Evolutionary conservation across 805 yeast genomes (phyloP).

Genomic region (Candida takata): DNA sequence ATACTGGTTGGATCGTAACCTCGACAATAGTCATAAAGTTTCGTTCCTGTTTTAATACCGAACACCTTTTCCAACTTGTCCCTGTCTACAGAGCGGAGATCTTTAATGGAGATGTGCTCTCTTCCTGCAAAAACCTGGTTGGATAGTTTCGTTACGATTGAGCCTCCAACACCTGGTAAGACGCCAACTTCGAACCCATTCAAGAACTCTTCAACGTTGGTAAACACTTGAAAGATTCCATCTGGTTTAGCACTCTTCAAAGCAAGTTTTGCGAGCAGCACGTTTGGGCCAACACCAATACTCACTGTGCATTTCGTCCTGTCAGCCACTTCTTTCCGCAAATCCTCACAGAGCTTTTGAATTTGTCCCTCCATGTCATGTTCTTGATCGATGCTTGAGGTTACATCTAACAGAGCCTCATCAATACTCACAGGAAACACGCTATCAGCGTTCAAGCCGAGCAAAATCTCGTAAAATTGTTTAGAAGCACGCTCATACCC

Average conservation of each 20-base stretch:
- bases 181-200: conserved; percentile 25
- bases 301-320: conserved; percentile 64
- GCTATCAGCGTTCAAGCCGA: conserved; percentile 31
- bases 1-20: conserved; percentile 65
- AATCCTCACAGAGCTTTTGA: conserved; percentile 18
- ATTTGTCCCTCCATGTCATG: conserved; percentile 22
- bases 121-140: conserved; percentile 21
- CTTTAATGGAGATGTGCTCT: conserved; percentile 25
- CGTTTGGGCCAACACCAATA: conserved; percentile 70
- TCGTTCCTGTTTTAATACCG: conserved; percentile 68
- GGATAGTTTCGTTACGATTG: conserved; percentile 40
- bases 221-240: conserved; percentile 42
- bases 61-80: conserved; percentile 36
- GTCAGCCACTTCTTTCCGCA: conserved; percentile 32
- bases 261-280: conserved; percentile 71
- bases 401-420: conserved; percentile 76
- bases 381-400: conserved; percentile 25
- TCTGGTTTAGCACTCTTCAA: conserved; percentile 73
- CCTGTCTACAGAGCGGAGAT: conserved; percentile 31
- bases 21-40: conserved; percentile 48
- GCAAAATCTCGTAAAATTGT: conserved; percentile 53
- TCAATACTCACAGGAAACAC: conserved; percentile 80
- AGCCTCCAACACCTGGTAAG: conserved; percentile 60
- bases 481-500: conserved; percentile 62
- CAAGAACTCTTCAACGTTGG: conserved; percentile 29